phyloP scores from a whole-genome alignment of 768 basidiomycete genomes.

The Gymnopilus junonius region DNA sequence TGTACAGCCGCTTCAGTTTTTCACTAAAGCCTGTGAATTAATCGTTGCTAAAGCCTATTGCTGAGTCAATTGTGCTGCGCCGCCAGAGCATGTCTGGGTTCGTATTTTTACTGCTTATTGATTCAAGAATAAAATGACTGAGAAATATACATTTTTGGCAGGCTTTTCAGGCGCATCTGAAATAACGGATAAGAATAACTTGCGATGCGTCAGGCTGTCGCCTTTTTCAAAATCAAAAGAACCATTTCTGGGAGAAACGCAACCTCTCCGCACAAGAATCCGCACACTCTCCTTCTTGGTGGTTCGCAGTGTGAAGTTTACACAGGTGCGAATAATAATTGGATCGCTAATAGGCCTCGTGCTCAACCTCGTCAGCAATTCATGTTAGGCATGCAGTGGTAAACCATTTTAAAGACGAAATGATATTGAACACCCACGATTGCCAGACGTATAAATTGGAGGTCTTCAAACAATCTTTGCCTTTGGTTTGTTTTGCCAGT shows the following conservation, averaged over 20 bases:
- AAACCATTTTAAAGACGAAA: not conserved
- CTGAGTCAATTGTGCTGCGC: not conserved
- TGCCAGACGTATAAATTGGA: constrained; percentile 9
- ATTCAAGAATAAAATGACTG: not conserved
- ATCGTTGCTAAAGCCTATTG: not conserved
- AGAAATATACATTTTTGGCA: not conserved
- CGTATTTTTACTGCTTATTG: not conserved
- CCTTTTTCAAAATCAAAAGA: not conserved
- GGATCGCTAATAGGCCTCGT: not conserved
- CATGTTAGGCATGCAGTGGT: not conserved
- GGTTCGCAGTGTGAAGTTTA: not conserved
- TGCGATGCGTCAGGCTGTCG: not conserved
- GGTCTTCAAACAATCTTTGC: not conserved
- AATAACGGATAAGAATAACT: not conserved
- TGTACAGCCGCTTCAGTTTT: not conserved
- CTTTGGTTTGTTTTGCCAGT: not conserved
- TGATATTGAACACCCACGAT: constrained; percentile 3
- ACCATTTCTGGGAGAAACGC: not conserved
- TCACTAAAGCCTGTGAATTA: not conserved
- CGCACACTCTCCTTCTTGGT: not conserved
- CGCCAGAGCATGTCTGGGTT: not conserved
- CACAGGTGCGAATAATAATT: not conserved
- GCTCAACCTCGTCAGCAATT: not conserved
- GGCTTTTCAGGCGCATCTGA: not conserved
- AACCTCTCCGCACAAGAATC: not conserved